These are phyloP conservation scores for Cryptococcus sp. DNA, from an alignment of 1,284 basidiomycete genomes.

Conservation along the genomic window DNA sequence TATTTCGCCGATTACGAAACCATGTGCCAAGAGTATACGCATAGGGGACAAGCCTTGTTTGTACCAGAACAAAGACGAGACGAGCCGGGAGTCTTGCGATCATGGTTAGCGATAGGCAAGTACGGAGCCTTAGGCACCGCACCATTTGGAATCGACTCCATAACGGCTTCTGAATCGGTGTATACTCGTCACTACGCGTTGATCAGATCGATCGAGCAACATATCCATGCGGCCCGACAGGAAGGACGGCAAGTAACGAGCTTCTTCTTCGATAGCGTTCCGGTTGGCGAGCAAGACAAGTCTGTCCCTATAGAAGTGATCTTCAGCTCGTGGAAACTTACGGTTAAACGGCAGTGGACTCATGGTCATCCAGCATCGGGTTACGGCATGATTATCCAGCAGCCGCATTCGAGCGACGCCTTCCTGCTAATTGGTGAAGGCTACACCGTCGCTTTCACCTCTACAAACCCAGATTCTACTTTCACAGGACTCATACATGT, in stretches of 20 bases:
- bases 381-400: slow-evolving; percentile 11
- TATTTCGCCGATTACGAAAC: slow-evolving; percentile 10
- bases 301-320: neutral
- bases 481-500: slow-evolving; percentile 6
- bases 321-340: slow-evolving; percentile 11
- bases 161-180: neutral
- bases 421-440: slow-evolving; percentile 14
- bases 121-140: slow-evolving; percentile 7
- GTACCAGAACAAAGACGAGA: slow-evolving; percentile 16
- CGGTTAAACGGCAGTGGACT: slow-evolving; percentile 2
- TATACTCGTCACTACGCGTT: slow-evolving; percentile 6
- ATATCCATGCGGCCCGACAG: slow-evolving; percentile 3
- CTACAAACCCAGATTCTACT: neutral
- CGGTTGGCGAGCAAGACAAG: slow-evolving; percentile 3
- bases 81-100: slow-evolving; percentile 9
- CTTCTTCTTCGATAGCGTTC: slow-evolving; percentile 14
- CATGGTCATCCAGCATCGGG: slow-evolving; percentile 8
- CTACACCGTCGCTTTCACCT: slow-evolving; percentile 9
- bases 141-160: slow-evolving; percentile 13
- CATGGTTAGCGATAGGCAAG: slow-evolving; percentile 15
- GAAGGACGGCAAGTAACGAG: slow-evolving; percentile 2
- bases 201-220: neutral
- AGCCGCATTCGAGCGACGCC: neutral
- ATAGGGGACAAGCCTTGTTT: slow-evolving; percentile 10
- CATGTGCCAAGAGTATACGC: slow-evolving; percentile 6